Conservation (phyloP, 768 basidiomycete genomes). For the Leccinum imitatum region DNA sequence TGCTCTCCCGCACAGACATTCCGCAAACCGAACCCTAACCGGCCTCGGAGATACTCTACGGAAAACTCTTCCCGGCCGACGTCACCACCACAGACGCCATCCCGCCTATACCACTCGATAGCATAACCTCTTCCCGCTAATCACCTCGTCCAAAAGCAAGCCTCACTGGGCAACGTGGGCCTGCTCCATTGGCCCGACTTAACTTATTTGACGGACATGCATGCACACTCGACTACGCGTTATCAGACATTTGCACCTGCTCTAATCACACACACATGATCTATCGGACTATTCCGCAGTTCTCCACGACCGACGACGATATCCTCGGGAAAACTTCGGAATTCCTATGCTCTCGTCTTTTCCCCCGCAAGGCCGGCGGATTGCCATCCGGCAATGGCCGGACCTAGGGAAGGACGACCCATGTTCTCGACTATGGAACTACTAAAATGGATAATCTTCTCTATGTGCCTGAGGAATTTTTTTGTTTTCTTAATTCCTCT, state of each 20-base stretch:
- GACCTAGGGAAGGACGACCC: slow-evolving; percentile 5
- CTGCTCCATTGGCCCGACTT: slow-evolving; percentile 11
- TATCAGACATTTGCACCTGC: slow-evolving; percentile 20
- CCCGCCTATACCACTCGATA: slow-evolving; percentile 35
- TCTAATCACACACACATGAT: slow-evolving; percentile 28
- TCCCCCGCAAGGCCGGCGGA: slow-evolving; percentile 11
- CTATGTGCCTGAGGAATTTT: slow-evolving; percentile 24
- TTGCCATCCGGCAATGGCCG: slow-evolving; percentile 4
- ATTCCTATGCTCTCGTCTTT: slow-evolving; percentile 24
- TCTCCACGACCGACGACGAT: slow-evolving; percentile 30
- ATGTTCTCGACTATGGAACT: slow-evolving; percentile 25
- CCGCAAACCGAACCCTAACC: slow-evolving; percentile 31
- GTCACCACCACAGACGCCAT: slow-evolving; percentile 35
- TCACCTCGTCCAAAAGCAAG: slow-evolving; percentile 19
- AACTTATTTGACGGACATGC: slow-evolving; percentile 31
- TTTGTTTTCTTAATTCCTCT: neutral
- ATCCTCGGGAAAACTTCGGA: slow-evolving; percentile 22
- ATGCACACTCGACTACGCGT: slow-evolving; percentile 21
- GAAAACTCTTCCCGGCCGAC: slow-evolving; percentile 16
- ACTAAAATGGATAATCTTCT: slow-evolving; percentile 27
- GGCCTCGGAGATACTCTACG: slow-evolving; percentile 24
- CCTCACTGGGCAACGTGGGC: slow-evolving; percentile 12
- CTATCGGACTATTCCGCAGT: slow-evolving; percentile 14
- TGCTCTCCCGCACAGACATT: slow-evolving; percentile 28
- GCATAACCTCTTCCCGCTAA: slow-evolving; percentile 26